Base-by-base conservation (phyloP, 2,329 filamentous ascomycete genomes). In the Aspergillus brunneoviolaceus region DNA sequence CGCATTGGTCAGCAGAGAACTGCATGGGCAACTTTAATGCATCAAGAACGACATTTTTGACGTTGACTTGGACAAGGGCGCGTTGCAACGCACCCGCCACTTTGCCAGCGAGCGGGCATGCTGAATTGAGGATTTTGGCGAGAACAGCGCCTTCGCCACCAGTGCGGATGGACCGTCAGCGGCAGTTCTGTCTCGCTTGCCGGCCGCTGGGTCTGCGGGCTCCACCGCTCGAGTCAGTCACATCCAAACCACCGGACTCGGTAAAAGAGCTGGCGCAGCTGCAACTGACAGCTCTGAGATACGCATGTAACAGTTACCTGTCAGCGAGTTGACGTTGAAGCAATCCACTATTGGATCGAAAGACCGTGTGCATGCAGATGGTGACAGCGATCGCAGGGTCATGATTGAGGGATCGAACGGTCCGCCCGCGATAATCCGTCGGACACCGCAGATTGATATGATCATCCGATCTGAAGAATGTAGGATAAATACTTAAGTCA, bases 141-240 rank as follows among this genome's bases (percentile, higher is more conserved):
- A 45, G 39, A 45, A 45, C 39, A 14, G 11, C 14, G 33, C 39
- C 39, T 19, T 45, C 14, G 33, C 33, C 33, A 35, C 51, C 33
- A 12, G 51, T 42, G 31, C 35, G 31, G 29, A 25, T 31, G 53
- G 27, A 29, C 52, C 25, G 52, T 23, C 29, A 49, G 53, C 53
- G 53, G 48, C 53, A 47, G 23, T 45, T 55, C 21, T 33, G 53
- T 55, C n/a, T 53, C 42, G 42, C 39, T 55, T 42, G 53, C 45
- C 45, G 42, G 42, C 53, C 10, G 42, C 53, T 55, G 53, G 45
- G 53, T 55, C 53, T 16, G 5, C 42, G 4, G 39, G 53, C 27
- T 55, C 53, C 53, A 55, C 53, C 53, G 53, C 35, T 55, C 45
- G 53, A 55, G 53, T 55, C 53, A 55, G 42, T 55, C 53, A 45